Conservation (phyloP, 345 rosid species). For the Aquilaria sinensis region DNA sequence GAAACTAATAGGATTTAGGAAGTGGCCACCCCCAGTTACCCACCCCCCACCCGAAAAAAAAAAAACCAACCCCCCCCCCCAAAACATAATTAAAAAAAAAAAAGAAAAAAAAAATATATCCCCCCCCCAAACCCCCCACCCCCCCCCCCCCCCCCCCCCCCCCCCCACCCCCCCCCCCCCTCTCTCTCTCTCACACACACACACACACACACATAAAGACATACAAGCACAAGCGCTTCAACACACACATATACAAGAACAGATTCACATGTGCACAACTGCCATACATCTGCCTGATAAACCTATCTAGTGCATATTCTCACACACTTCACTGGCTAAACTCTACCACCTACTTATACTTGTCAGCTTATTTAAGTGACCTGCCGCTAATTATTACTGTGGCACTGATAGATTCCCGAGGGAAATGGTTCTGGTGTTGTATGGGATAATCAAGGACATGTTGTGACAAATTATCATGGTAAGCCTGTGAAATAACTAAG, state of each 20-base stretch:
- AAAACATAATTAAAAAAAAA: too few relatives aligned
- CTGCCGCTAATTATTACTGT: not conserved
- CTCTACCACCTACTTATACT: not conserved
- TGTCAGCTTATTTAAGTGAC: not conserved
- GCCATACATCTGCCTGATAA: too few relatives aligned
- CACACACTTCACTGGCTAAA: not conserved
- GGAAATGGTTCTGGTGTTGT: slow-evolving; percentile 99
- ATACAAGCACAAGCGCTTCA: too few relatives aligned
- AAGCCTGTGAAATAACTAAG: slow-evolving; percentile 17
- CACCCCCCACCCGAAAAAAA: not conserved
- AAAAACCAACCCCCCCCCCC: not conserved
- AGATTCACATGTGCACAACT: too few relatives aligned
- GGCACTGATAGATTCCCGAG: slow-evolving; percentile 71
- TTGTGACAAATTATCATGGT: slow-evolving; percentile 97
- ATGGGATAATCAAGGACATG: slow-evolving; percentile 84
- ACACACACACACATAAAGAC: not conserved
- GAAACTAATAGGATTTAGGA: not conserved
- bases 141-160: not conserved
- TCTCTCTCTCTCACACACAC: slow-evolving; percentile 4
- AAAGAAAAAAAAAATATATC: too few relatives aligned
- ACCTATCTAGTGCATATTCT: too few relatives aligned
- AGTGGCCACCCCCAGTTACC: not conserved
- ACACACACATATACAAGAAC: too few relatives aligned
- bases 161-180: not conserved
- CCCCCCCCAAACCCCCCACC: too few relatives aligned